Conservation (phyloP, 148 eudicot species). For the Chenopodium quinoa region DNA sequence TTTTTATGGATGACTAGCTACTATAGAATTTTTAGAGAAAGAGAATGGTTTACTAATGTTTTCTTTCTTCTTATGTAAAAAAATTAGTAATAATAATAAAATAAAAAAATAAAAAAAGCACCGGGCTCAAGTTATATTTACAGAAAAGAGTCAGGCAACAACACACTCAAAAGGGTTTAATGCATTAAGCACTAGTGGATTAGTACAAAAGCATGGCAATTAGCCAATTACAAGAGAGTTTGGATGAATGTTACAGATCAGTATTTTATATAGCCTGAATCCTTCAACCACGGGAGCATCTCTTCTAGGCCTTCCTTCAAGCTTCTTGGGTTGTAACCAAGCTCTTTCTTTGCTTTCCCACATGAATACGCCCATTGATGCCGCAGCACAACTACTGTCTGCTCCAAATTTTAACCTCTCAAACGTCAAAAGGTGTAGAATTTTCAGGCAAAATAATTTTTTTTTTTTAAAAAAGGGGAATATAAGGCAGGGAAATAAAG, state of each 20-base stretch:
- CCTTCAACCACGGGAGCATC: slow-evolving; percentile 79
- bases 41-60: too few species aligned
- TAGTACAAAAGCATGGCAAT: background rate
- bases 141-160: background rate
- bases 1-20: too few species aligned
- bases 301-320: slow-evolving; percentile 77
- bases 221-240: background rate
- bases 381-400: slow-evolving; percentile 58
- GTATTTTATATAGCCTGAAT: slow-evolving; percentile 56
- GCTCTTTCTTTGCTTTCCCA: slow-evolving; percentile 70
- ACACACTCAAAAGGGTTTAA: background rate
- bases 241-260: slow-evolving; percentile 21
- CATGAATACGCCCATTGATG: slow-evolving; percentile 88
- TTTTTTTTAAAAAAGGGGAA: background rate
- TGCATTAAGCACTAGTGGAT: background rate
- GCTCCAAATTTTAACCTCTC: slow-evolving; percentile 12
- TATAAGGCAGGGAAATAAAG: background rate
- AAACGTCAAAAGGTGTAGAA: background rate
- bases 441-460: background rate
- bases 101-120: too few species aligned
- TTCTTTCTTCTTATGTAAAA: too few species aligned
- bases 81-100: too few species aligned
- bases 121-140: background rate
- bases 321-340: slow-evolving; percentile 78
- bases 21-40: too few species aligned